Evolutionary conservation across 768 basidiomycete genomes (phyloP).

Genomic region (Cystoderma amianthinum): DNA sequence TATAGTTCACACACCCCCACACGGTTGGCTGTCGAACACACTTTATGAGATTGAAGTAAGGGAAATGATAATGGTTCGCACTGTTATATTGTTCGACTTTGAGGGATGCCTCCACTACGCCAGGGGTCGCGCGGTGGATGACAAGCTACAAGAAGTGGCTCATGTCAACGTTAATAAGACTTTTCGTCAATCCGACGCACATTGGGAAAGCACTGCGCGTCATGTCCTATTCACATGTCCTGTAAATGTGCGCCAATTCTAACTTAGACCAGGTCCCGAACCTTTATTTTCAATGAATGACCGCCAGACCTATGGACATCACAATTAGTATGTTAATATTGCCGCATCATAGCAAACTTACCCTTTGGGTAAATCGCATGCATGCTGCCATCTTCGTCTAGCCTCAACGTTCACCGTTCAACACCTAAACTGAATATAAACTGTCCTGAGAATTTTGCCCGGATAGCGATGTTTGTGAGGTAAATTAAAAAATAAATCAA

Average conservation of each 20-base stretch:
- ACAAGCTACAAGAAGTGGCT: constrained; percentile 36
- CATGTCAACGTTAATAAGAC: neutral
- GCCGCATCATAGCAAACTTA: constrained; percentile 15
- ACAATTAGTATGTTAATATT: neutral
- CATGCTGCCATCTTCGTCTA: constrained; percentile 69
- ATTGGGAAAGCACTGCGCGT: constrained; percentile 73
- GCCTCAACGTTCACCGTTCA: too few relatives aligned
- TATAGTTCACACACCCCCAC: constrained; percentile 52
- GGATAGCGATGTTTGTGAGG: too few relatives aligned
- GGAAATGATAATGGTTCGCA: constrained; percentile 22
- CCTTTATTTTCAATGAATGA: constrained; percentile 75
- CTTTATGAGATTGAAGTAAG: constrained; percentile 5
- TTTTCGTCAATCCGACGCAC: constrained; percentile 31
- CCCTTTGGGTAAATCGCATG: constrained; percentile 62
- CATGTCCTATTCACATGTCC: constrained; percentile 59
- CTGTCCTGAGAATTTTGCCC: too few relatives aligned
- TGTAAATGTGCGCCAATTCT: neutral
- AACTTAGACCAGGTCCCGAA: constrained; percentile 13
- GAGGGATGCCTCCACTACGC: constrained; percentile 61
- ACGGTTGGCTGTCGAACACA: constrained; percentile 55
- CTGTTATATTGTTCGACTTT: constrained; percentile 72
- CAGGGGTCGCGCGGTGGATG: constrained; percentile 63
- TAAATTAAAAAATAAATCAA: too few relatives aligned
- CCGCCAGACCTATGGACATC: constrained; percentile 62
- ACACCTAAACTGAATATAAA: too few relatives aligned